Conservation (phyloP, 2,329 filamentous ascomycete species). For the Cercospora sesami region DNA sequence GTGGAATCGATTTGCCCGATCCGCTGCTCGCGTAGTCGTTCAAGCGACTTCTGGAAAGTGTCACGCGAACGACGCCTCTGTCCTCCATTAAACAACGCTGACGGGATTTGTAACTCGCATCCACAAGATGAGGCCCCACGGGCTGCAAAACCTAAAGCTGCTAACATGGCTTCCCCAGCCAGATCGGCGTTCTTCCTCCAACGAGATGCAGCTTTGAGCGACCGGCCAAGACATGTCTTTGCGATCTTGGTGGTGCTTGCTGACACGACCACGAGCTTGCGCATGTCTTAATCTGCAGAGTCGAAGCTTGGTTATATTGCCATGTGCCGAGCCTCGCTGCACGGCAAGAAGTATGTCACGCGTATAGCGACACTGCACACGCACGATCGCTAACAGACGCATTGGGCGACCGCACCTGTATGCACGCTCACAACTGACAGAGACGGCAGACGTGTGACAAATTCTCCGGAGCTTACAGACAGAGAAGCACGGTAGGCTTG, state of each 20-base stretch:
- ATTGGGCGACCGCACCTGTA: neutral
- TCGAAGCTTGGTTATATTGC: slow-evolving; percentile 6
- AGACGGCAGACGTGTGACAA: neutral
- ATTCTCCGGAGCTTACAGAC: slow-evolving; percentile 1
- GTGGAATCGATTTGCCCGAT: slow-evolving; percentile 9
- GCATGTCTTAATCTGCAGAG: neutral
- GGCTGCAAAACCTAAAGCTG: neutral
- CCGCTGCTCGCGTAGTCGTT: neutral
- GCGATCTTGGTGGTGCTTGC: slow-evolving; percentile 8
- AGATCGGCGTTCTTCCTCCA: slow-evolving; percentile 15
- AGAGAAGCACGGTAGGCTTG: neutral
- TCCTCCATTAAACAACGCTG: neutral
- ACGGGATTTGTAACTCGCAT: neutral
- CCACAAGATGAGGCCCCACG: neutral
- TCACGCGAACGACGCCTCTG: neutral
- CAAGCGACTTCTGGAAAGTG: neutral
- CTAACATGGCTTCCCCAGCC: neutral
- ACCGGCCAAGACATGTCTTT: neutral
- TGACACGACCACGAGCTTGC: slow-evolving; percentile 5
- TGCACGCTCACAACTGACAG: neutral
- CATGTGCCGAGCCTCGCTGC: neutral
- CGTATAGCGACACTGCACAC: neutral
- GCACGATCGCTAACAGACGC: neutral
- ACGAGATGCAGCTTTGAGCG: slow-evolving; percentile 5
- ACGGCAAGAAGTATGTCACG: neutral